Evolutionary conservation across 768 basidiomycete genomes (phyloP).

Genomic region (Kwoniella sp.): DNA sequence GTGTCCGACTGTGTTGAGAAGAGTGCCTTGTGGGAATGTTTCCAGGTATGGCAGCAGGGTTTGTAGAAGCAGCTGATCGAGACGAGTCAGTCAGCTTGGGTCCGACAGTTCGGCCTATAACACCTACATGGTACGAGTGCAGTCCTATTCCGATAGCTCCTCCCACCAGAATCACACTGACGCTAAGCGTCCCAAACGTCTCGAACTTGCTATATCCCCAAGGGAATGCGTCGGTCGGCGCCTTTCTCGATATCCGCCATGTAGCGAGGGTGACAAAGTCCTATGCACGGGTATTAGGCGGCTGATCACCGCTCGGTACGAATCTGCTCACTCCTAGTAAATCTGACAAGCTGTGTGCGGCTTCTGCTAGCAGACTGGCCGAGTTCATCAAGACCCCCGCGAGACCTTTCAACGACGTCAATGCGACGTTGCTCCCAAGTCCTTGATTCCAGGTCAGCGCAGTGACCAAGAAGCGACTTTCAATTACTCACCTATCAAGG

Average conservation of each 20-base stretch:
- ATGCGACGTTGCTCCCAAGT: constrained; percentile 69
- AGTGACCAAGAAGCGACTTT: background rate
- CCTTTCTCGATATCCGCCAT: constrained; percentile 76
- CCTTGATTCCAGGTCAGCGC: constrained; percentile 52
- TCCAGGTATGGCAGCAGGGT: constrained; percentile 64
- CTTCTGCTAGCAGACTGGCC: constrained; percentile 84
- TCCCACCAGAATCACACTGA: constrained; percentile 68
- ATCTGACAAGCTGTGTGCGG: constrained; percentile 63
- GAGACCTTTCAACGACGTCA: constrained; percentile 76
- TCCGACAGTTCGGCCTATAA: background rate
- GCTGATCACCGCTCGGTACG: background rate
- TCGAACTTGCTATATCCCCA: constrained; percentile 67
- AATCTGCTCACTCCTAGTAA: constrained; percentile 40
- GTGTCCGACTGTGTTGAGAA: constrained; percentile 31
- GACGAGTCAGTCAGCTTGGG: background rate
- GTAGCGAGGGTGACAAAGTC: constrained; percentile 87
- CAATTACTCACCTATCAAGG: constrained; percentile 36
- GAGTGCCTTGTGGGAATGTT: constrained; percentile 61
- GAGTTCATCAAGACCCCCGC: constrained; percentile 87
- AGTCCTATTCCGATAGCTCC: constrained; percentile 58
- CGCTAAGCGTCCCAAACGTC: constrained; percentile 84
- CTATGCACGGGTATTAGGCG: constrained; percentile 8
- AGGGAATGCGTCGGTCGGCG: constrained; percentile 64
- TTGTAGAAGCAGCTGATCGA: constrained; percentile 63
- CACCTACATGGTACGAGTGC: constrained; percentile 66